Base-by-base conservation (phyloP, 2,329 filamentous ascomycete species). In the Apiospora koreana region DNA sequence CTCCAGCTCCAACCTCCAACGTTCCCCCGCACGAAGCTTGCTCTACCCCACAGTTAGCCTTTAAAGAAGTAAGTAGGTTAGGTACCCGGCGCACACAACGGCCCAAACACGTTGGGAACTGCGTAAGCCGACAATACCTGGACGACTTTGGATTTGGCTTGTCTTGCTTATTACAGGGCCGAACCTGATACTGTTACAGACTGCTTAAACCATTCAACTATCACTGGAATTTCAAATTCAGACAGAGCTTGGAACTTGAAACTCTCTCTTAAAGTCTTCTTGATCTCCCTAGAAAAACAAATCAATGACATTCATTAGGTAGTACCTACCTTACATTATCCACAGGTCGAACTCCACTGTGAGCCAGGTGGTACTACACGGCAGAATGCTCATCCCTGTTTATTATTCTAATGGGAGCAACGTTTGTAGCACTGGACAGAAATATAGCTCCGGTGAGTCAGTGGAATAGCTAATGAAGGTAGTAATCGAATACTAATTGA, bases 1-100 rank as follows among this genome's bases (percentile, higher is more conserved):
- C 18, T 62, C n/a, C n/a, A n/a, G n/a, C n/a, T n/a, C n/a, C n/a
- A n/a, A n/a, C n/a, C n/a, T n/a, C 54, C 31, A 62, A 62, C 18
- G 54, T 3, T 62, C 31, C 54, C 50, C 54, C 54, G 54, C 54
- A 62, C 54, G 31, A 38, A 10, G 54, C 54, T 62, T 38, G 21
- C 31, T 62, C 31, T 62, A 62, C 54, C 54, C 54, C 54, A 62
- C 54, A 62, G 54, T 62, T 54, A 54, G 50, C 54, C 54, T 62
- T 35, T n/a, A n/a, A n/a, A n/a, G n/a, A n/a, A n/a, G n/a, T 10
- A 58, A 28, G 50, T n/a, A n/a, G 8, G 35, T 3, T 62, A 62
- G 28, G 54, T 62, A 62, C 54, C 54, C 50, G 50, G 31, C 9
- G 9, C 21, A 38, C 54, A 38, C 8, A 62, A 38, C 54, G 18